Base-by-base conservation (phyloP, 495 filamentous ascomycete genomes). In the Aspergillus steynii region DNA sequence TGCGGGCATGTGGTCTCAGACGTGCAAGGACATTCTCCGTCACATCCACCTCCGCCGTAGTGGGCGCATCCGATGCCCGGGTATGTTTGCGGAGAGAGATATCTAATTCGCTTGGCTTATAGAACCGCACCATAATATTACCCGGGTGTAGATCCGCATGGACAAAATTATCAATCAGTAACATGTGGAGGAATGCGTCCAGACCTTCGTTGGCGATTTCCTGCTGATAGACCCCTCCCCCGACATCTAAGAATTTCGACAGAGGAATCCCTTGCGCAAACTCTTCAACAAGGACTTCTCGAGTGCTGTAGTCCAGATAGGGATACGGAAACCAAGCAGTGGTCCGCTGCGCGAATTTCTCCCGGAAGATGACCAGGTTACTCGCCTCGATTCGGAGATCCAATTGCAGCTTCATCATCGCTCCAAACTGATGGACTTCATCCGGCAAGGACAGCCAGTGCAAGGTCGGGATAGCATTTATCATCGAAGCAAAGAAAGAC, bases 91-190 rank as follows among this genome's bases (percentile, higher is more conserved):
- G 77, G 45, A 83, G 79, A 25, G 84, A 81, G 9, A 93, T 77
- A 61, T 84, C 79, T 4, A 96, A 83, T 58, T 87, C 81, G 34
- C 86, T 86, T 0, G 92, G 88, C 67, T 95, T 85, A 77, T 98
- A 97, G 76, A 99, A 99, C 60, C 96, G 92, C 51, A 99, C 96
- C 94, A 99, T 98, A 77, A 99, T 98, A 71, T 99, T 99, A 7
- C 96, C 96, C 0, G 96, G 96, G 67, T 99, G 96, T 9, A 99
- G 80, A 74, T 99, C 96, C n/a, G 96, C 95, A 66, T 99, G 96
- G 55, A 97, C 86, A 71, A 99, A 99, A 68, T 99, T 98, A 71
- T 99, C 96, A 55, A 99, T 88, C 12, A 99, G 82, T 3, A 99
- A 81, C 96, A 99, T 99, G 61, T 92, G 92, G 57, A 99, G 74